phyloP scores from a whole-genome alignment of 2,329 filamentous ascomycete species.

The Exutisphaerella laricina region DNA sequence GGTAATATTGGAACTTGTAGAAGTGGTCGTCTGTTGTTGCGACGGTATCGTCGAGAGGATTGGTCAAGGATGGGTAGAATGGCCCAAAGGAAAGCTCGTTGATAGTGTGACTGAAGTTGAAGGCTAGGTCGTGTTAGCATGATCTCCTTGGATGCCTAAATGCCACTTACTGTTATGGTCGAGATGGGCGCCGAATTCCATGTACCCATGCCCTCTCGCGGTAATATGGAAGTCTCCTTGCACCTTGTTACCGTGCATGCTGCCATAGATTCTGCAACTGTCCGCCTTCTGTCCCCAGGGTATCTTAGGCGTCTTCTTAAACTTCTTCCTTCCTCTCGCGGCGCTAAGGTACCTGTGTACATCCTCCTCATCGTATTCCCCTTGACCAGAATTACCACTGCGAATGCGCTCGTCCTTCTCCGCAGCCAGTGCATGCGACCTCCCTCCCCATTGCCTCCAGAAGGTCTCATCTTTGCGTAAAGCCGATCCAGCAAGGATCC shows the following conservation, averaged over 20 bases:
- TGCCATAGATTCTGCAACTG: constrained; percentile 85
- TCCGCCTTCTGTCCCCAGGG: constrained; percentile 49
- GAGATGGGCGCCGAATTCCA: constrained; percentile 70
- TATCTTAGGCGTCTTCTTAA: constrained; percentile 67
- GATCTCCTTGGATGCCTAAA: neutral
- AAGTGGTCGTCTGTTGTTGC: constrained; percentile 71
- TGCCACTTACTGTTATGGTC: constrained; percentile 66
- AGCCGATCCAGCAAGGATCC: constrained; percentile 72
- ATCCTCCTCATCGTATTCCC: constrained; percentile 68
- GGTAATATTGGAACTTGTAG: constrained; percentile 96
- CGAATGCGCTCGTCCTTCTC: constrained; percentile 52
- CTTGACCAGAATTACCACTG: constrained; percentile 54
- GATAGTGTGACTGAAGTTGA: constrained; percentile 98
- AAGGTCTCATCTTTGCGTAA: constrained; percentile 70
- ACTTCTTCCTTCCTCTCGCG: constrained; percentile 59
- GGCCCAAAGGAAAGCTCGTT: constrained; percentile 93
- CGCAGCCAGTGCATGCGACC: constrained; percentile 53
- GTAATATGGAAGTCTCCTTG: constrained; percentile 99
- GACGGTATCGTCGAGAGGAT: constrained; percentile 89
- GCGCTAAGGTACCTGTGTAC: constrained; percentile 83
- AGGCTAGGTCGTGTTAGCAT: constrained; percentile 49
- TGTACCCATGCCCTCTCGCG: constrained; percentile 90
- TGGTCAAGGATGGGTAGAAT: constrained; percentile 90
- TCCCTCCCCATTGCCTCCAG: constrained; percentile 77
- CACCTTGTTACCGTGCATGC: constrained; percentile 88